phyloP scores from a whole-genome alignment of 345 rosid genomes.

The Lenwebbia sp. region DNA sequence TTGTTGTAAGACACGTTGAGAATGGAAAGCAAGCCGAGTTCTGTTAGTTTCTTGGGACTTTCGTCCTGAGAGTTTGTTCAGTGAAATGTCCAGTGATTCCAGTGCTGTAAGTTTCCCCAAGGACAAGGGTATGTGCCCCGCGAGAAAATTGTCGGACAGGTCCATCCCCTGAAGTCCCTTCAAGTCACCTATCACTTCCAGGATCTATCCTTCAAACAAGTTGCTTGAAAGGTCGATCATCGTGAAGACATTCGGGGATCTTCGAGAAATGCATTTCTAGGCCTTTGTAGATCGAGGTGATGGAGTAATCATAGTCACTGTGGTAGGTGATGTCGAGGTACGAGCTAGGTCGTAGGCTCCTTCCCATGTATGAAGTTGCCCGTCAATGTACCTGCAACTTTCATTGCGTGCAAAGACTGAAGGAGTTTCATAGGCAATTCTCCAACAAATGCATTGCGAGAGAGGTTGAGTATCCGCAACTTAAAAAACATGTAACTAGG shows the following conservation, averaged over 20 bases:
- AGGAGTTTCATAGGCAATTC: too few species aligned
- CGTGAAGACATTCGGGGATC: neutral
- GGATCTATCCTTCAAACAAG: slow-evolving; percentile 1
- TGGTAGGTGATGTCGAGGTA: neutral
- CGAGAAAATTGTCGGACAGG: neutral
- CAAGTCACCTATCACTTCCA: neutral
- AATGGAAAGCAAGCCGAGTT: too few species aligned
- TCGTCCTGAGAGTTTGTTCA: neutral
- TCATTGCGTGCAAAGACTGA: too few species aligned
- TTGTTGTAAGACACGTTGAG: too few species aligned
- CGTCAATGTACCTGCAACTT: neutral
- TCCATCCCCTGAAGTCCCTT: neutral
- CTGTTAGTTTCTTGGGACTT: neutral
- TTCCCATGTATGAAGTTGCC: neutral
- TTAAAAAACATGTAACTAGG: neutral
- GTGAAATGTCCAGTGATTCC: slow-evolving; percentile 1
- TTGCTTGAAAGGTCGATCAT: slow-evolving; percentile 2
- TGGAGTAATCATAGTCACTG: neutral
- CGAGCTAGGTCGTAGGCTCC: accelerated
- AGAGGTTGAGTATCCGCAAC: neutral
- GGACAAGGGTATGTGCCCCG: neutral
- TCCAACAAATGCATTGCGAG: too few species aligned
- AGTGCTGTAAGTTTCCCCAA: neutral
- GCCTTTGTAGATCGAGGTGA: neutral
- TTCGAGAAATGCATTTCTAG: neutral